Conservation (phyloP, 768 basidiomycete genomes). For the Pleurotus ostreatus region DNA sequence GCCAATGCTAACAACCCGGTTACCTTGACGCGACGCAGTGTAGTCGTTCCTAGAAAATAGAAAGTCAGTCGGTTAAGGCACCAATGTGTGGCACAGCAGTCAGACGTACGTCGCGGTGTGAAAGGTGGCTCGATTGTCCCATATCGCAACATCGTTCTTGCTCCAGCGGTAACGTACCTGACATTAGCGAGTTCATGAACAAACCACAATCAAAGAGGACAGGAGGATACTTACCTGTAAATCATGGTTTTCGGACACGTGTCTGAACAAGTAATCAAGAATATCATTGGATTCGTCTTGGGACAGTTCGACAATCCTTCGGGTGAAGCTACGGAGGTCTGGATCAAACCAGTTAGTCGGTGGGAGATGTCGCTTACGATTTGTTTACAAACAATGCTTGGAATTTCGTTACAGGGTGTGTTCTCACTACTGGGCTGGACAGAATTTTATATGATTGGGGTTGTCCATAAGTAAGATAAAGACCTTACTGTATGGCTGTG, state of each 20-base stretch:
- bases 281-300: slow-evolving; percentile 50
- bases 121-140: slow-evolving; percentile 54
- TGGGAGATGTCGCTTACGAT: slow-evolving; percentile 23
- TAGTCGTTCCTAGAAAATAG: slow-evolving; percentile 28
- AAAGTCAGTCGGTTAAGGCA: not conserved
- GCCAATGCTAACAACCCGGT: slow-evolving; percentile 50
- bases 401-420: slow-evolving; percentile 58
- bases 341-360: not conserved
- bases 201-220: not conserved
- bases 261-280: slow-evolving; percentile 43
- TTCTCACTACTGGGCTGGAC: slow-evolving; percentile 45
- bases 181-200: not conserved
- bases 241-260: slow-evolving; percentile 57
- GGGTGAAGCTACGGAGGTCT: slow-evolving; percentile 41
- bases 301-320: slow-evolving; percentile 47
- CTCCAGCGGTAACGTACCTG: slow-evolving; percentile 51
- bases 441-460: not conserved
- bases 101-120: slow-evolving; percentile 39
- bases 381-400: slow-evolving; percentile 54
- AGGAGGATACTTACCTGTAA: slow-evolving; percentile 29
- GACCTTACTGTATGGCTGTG: slow-evolving; percentile 43
- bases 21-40: slow-evolving; percentile 34
- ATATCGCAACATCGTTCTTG: slow-evolving; percentile 51
- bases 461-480: not conserved
- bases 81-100: not conserved